Base-by-base conservation (phyloP, 2,329 filamentous ascomycete genomes). In the Juglanconis sp. region DNA sequence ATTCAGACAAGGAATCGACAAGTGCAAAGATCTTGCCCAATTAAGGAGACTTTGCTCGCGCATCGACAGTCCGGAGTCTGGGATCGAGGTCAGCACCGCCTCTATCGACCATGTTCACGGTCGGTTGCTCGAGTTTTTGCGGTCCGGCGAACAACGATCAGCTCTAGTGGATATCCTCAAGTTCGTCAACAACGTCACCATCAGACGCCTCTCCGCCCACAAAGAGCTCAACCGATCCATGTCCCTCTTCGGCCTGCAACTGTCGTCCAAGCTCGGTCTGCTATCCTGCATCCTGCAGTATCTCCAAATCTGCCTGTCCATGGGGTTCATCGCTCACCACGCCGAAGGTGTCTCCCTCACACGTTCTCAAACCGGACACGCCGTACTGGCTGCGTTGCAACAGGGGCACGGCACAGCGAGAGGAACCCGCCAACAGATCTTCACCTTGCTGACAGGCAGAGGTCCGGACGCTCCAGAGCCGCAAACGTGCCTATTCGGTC, bases 181-280 rank as follows among this genome's bases (percentile, higher is more conserved):
- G 1, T 72, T 81, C 53, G 64, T 81, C 31, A 76, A 79, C 56
- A 78, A 79, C 62, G 57, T 81, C 13, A 65, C 69, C 32, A 68
- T 75, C 48, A 71, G 70, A 48, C 65, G 77, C 9, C 65, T 70
- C 3, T 61, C 62, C 7, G 59, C 67, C 24, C 64, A 63, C 17
- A 47, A 54, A 17, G 54, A n/a, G 4, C 36, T 67, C 10, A 60
- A 48, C 24, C 35, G 30, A 5, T 31, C 56, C 10, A 44, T 68
- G 51, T 65, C 65, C 46, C 48, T 55, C 13, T 9, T 68, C 3
- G 67, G 67, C 32, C 49, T 69, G 46, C 46, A 56, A 10, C 47
- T 58, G 11, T 62, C 67, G 3, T 64, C 61, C 7, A 36, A 38
- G 3, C 35, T 63, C 1, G 30, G 52, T 31, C 51, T 65, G 40